Percentiles rank a stretch among this genome's conserved stretches.
These are phyloP conservation scores for Parastagonospora nodorum DNA, from an alignment of 2,329 filamentous ascomycete genomes.

Conservation along the genomic window DNA sequence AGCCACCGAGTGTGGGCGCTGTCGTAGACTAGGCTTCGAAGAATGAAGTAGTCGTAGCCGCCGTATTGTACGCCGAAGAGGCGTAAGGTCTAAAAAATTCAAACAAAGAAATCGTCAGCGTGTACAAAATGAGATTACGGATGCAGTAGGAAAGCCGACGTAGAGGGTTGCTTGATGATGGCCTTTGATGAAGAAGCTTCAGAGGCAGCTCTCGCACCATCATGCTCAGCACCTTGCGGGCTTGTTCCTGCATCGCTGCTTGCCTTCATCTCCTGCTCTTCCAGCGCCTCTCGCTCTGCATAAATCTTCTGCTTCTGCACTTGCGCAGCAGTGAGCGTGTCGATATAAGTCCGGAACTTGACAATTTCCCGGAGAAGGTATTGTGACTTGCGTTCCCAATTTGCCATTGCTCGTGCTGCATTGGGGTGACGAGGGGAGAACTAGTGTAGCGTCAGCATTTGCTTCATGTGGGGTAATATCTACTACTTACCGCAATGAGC, in stretches of 20 bases:
- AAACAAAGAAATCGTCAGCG: constrained; percentile 33
- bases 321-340: constrained; percentile 76
- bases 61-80: constrained; percentile 42
- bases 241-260: constrained; percentile 14
- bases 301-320: constrained; percentile 73
- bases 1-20: constrained; percentile 35
- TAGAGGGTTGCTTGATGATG: constrained; percentile 1
- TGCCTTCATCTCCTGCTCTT: constrained; percentile 18
- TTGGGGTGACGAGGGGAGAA: constrained; percentile 87
- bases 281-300: constrained; percentile 40
- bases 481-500: constrained; percentile 70
- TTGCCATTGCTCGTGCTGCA: constrained; percentile 81
- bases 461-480: neutral
- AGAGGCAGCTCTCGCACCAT: constrained; percentile 41
- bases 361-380: constrained; percentile 93
- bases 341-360: constrained; percentile 95
- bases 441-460: constrained; percentile 41
- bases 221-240: constrained; percentile 25
- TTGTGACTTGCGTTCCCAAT: constrained; percentile 95
- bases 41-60: constrained; percentile 44
- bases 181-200: constrained; percentile 15
- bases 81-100: constrained; percentile 37
- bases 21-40: constrained; percentile 30
- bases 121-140: constrained; percentile 19
- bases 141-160: constrained; percentile 10